A percentile compares a stretch with the other conserved stretches of the same genome.
Conservation (phyloP, 2,329 filamentous ascomycete genomes). For the Coniella lustricola region DNA sequence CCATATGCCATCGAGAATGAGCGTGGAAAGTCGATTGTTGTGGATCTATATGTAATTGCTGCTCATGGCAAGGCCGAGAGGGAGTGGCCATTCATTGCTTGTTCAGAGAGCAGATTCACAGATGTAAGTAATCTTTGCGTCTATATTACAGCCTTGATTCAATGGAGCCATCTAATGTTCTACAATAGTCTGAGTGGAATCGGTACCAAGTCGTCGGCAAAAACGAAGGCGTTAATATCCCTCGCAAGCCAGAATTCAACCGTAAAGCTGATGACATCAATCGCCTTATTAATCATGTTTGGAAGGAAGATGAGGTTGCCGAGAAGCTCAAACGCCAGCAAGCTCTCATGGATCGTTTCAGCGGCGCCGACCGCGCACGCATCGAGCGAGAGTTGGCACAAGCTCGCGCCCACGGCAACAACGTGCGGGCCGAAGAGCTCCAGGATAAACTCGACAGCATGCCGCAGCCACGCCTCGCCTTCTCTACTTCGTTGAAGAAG, state of each 20-base stretch:
- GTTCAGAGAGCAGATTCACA: constrained; percentile 79
- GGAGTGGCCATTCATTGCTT: constrained; percentile 83
- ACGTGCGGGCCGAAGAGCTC: constrained; percentile 45
- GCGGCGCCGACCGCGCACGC: constrained; percentile 60
- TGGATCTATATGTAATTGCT: constrained; percentile 76
- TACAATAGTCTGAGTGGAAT: constrained; percentile 62
- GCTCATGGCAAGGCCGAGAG: constrained; percentile 77
- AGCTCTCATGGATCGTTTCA: constrained; percentile 58
- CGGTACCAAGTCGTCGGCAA: constrained; percentile 71
- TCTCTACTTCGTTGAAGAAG: constrained; percentile 59
- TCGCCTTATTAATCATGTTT: constrained; percentile 66
- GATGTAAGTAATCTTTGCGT: constrained; percentile 48
- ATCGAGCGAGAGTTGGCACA: constrained; percentile 59
- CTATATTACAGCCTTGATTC: no score
- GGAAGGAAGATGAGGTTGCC: constrained; percentile 77
- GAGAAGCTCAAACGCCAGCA: constrained; percentile 69
- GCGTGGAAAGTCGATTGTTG: constrained; percentile 70
- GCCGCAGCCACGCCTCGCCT: constrained; percentile 65
- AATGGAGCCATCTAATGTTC: not conserved
- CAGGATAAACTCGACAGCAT: constrained; percentile 57
- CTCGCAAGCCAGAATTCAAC: constrained; percentile 62
- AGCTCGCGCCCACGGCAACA: constrained; percentile 58
- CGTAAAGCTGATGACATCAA: constrained; percentile 76
- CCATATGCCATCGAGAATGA: constrained; percentile 74
- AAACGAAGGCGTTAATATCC: constrained; percentile 64